These are phyloP conservation scores for Tricholoma terreum DNA, from an alignment of 768 basidiomycete species.

Conservation along the genomic window DNA sequence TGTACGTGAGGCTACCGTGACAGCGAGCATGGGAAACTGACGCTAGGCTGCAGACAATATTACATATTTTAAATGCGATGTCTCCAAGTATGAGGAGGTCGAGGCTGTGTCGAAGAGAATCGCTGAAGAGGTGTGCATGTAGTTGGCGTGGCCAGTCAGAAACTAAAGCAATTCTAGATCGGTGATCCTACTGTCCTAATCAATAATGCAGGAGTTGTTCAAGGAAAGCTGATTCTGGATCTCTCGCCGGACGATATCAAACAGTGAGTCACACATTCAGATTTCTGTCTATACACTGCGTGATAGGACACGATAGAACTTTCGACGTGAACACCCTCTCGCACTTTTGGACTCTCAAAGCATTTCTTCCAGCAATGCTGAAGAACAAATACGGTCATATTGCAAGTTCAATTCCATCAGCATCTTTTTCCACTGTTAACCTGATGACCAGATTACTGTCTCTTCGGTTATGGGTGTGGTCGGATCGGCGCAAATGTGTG, in stretches of 20 bases:
- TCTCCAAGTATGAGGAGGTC: conserved; percentile 87
- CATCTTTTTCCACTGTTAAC: conserved; percentile 2
- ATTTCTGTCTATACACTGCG: background rate
- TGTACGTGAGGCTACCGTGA: conserved; percentile 39
- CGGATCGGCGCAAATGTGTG: conserved; percentile 80
- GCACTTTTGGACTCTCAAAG: conserved; percentile 91
- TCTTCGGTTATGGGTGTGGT: conserved; percentile 72
- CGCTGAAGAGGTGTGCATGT: conserved; percentile 62
- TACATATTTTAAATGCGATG: conserved; percentile 85
- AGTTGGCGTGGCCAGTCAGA: background rate
- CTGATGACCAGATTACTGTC: conserved; percentile 58
- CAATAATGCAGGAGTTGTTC: conserved; percentile 94
- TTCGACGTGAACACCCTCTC: conserved; percentile 85
- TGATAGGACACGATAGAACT: conserved; percentile 50
- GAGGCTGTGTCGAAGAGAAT: conserved; percentile 70
- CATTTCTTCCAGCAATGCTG: conserved; percentile 89
- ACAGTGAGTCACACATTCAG: conserved; percentile 47
- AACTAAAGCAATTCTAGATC: conserved; percentile 44
- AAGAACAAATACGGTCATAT: conserved; percentile 79
- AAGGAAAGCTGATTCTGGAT: conserved; percentile 85
- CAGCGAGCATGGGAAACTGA: background rate
- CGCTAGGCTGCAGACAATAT: conserved; percentile 58
- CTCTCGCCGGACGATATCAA: conserved; percentile 72
- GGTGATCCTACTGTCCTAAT: conserved; percentile 87
- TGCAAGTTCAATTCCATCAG: conserved; percentile 39